A percentile compares a stretch with the other conserved stretches of the same genome.
Conservation (phyloP, 2,329 filamentous ascomycete species). For the Grosmannia serpens region DNA sequence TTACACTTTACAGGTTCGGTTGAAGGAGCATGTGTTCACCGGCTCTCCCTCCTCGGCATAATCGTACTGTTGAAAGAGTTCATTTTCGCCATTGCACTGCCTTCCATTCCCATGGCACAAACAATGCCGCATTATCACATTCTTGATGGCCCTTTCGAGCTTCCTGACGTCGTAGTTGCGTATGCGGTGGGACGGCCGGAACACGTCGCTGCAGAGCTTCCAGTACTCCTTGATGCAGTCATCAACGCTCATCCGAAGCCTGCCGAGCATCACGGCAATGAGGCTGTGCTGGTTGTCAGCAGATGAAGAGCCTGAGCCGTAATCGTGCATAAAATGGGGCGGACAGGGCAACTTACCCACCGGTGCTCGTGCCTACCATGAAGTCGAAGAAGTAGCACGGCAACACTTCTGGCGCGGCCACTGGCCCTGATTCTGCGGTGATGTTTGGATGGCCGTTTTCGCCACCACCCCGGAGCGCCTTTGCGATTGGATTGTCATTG, state of each 20-base stretch:
- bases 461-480: neutral
- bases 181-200: neutral
- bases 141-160: neutral
- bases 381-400: slow-evolving; percentile 3
- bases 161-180: neutral
- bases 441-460: neutral
- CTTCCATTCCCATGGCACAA: neutral
- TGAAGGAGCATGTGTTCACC: neutral
- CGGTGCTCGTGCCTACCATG: slow-evolving; percentile 6
- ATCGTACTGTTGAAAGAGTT: neutral
- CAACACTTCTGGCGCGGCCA: neutral
- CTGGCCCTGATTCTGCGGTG: too few relatives aligned
- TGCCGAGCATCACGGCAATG: slow-evolving; percentile 7
- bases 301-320: too few relatives aligned
- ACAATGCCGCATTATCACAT: neutral
- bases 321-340: too few relatives aligned
- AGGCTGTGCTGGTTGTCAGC: neutral
- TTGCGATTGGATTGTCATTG: neutral
- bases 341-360: neutral
- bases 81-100: neutral
- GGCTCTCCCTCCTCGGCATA: neutral
- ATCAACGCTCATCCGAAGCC: slow-evolving; percentile 5
- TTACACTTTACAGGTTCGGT: neutral
- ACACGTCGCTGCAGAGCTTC: neutral
- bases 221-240: slow-evolving; percentile 6